Evolutionary conservation across 2,329 filamentous ascomycete species (phyloP), one percentile per base, ranked within the genome.

Genomic region (Chaetomium sp.): DNA sequence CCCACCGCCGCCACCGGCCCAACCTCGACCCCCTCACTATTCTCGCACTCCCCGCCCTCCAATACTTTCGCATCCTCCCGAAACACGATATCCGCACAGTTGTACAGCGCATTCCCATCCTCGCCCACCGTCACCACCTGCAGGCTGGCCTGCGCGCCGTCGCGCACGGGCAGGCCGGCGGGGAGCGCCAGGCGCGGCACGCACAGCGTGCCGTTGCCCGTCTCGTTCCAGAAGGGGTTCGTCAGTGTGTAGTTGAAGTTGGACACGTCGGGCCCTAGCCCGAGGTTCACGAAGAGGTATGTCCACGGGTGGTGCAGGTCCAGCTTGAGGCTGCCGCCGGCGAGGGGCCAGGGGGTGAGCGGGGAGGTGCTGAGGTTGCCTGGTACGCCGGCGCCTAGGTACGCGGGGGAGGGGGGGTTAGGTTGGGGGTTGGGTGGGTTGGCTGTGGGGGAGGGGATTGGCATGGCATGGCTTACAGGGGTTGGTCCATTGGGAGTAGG

Each of bases 31-130:
- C 82, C 84, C 10, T 81, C 85, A 68, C 80, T 82, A 69, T 86
- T 90, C 68, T 77, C 78, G 81, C 89, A 92, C 64, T 82, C 76
- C 49, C 78, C 77, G 25, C 74, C 78, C 29, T 78, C 73, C 19
- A 83, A 78, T 9, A 78, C 74, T 21, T 81, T 78, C 4, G 84
- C 80, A 12, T 78, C 78, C 59, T 79, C 78, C 35, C 81, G 83
- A 78, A 93, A 88, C 29, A 85, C 87, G 69, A 93, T 85, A 71
- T 93, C 90, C 72, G 90, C 88, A 75, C 90, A 93, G 76, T 88
- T 90, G 77, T 92, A 93, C 35, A 93, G 78, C 19, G 89, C 87
- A 47, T 81, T 82, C 23, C 81, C 83, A 4, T 78, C 79, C 25
- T 84, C 80, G 31, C 85, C 87, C 55, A 86, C 80, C 4, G 86